These are phyloP conservation scores for Cyanophora paradoxa DNA, from an alignment of 78 protist species.

Conservation along the genomic window DNA sequence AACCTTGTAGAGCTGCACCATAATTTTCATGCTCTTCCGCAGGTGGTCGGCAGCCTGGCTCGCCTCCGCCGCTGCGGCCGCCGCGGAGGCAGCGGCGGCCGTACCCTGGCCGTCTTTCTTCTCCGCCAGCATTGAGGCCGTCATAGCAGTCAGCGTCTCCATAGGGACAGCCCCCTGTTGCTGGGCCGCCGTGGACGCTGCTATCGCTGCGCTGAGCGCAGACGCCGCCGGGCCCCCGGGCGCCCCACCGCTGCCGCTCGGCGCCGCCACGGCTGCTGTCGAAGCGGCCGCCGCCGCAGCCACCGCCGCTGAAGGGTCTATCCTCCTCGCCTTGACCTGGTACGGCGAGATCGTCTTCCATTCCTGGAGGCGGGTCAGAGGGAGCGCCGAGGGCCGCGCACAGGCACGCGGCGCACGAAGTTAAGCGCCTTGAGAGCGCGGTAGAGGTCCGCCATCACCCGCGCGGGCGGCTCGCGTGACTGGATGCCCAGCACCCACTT, in stretches of 20 bases:
- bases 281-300: neutral
- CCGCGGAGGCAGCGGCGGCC: too few relatives aligned
- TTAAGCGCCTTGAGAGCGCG: slow-evolving; percentile 1
- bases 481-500: neutral
- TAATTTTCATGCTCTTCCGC: neutral
- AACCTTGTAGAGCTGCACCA: slow-evolving; percentile 4
- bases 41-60: neutral
- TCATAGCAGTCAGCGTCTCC: neutral
- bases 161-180: neutral
- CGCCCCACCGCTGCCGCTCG: neutral
- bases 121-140: neutral
- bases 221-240: too few relatives aligned
- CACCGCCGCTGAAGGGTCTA: neutral
- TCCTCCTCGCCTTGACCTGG: neutral
- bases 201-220: too few relatives aligned
- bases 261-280: slow-evolving; percentile 4
- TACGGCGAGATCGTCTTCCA: too few relatives aligned
- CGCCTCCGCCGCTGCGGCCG: too few relatives aligned
- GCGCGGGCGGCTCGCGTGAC: neutral
- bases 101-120: too few relatives aligned
- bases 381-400: too few relatives aligned
- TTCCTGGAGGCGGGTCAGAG: neutral
- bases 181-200: neutral
- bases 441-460: slow-evolving; percentile 16
- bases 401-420: neutral